Base-by-base conservation (phyloP, 306 rosid species). In the Rubus parviflorus region DNA sequence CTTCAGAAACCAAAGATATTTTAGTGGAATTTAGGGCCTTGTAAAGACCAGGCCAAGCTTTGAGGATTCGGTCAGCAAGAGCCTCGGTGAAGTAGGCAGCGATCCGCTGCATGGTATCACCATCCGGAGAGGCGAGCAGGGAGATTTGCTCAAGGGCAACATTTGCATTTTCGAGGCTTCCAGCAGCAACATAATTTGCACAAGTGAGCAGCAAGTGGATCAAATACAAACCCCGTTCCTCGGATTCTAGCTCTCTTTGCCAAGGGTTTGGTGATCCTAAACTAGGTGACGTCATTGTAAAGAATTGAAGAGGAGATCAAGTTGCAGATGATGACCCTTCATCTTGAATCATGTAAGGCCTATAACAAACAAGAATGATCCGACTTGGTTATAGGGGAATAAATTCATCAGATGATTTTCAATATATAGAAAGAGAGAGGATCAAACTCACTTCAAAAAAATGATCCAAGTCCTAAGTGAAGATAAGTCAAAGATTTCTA, bases 51-150 rank as follows among this genome's bases (percentile, higher is more conserved):
- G 93, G 91, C 97, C 93, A 93, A 40, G 85, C 11, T 65, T 91
- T 91, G 23, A 93, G 91, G 81, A 91, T 88, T 60, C 97, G 81
- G 67, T 91, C 91, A 0, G 93, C 96, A 7, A 93, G 93, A 51
- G 97, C 95, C 87, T 93, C 92, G 0, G 92, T 83, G 23, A 93
- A 93, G 75, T 91, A 91, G 0, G 91, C 89, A 0, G 97, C 89
- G 2, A 93, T 91, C 20, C 98, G 89, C 86, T 93, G 96, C 98
- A 91, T 91, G 16, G 98, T 91, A 70, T 93, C 97, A 0, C 98
- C 98, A 19, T 87, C 90, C 0, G 92, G 81, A 16, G 93, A 84
- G 77, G 98, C 88, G 43, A 93, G 96, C 47, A 83, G 81, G 63
- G 98, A 91, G 82, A 91, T 93, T 61, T 93, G 97, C 76, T 91